These are phyloP conservation scores for Russula griseocarnosa DNA, from an alignment of 768 basidiomycete genomes.

Conservation along the genomic window DNA sequence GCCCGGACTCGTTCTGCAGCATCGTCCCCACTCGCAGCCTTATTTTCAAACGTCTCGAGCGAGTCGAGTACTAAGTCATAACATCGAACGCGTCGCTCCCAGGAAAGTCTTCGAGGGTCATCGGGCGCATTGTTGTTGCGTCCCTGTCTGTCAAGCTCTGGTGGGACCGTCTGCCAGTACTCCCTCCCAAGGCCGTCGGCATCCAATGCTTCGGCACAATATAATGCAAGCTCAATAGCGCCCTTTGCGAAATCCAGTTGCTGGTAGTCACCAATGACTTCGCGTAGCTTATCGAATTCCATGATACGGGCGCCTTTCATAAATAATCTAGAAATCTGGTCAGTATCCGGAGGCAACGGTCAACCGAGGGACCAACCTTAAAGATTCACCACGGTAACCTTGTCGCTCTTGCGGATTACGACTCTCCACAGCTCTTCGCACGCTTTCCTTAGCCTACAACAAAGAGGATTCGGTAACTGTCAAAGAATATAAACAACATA, in stretches of 20 bases:
- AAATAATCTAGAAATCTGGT: conserved; percentile 58
- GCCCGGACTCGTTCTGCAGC: conserved; percentile 70
- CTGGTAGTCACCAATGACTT: conserved; percentile 87
- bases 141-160: background rate
- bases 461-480: background rate
- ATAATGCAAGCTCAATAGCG: conserved; percentile 77
- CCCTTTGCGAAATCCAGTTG: conserved; percentile 81
- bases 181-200: conserved; percentile 68
- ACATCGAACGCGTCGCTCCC: conserved; percentile 61
- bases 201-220: conserved; percentile 78
- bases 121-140: background rate
- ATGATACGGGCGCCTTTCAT: conserved; percentile 82
- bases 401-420: conserved; percentile 68
- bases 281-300: conserved; percentile 77
- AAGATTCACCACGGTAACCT: conserved; percentile 78
- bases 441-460: conserved; percentile 82
- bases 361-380: conserved; percentile 53
- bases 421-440: conserved; percentile 85
- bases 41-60: conserved; percentile 71
- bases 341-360: background rate
- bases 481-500: background rate
- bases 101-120: conserved; percentile 51
- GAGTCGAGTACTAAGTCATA: conserved; percentile 85
- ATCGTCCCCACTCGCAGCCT: conserved; percentile 37
- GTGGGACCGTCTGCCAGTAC: conserved; percentile 59